Conservation (phyloP, 225 moss, liverwort and hornwort genomes). For the Physcomitrellopsis africana region DNA sequence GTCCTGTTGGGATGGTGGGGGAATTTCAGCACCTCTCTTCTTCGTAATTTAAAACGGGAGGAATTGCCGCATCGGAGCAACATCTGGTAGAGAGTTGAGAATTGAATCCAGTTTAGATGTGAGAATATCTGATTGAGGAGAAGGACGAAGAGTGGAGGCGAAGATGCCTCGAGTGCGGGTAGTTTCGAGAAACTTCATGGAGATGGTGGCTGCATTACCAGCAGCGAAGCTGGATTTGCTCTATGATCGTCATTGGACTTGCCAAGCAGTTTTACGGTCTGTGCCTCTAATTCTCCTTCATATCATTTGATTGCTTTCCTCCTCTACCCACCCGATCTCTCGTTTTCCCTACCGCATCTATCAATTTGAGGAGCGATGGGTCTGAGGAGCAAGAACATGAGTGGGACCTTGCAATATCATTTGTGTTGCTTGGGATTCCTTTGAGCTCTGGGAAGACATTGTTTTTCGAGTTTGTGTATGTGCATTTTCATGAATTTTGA, state of each 20-base stretch:
- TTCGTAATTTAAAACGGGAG: neutral
- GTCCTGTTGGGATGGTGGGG: neutral
- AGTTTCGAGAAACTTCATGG: constrained; percentile 85
- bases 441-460: neutral
- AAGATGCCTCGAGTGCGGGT: constrained; percentile 81
- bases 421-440: neutral
- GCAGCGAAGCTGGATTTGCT: constrained; percentile 86
- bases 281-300: neutral
- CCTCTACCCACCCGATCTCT: constrained; percentile 3
- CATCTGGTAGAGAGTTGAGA: constrained; percentile 16
- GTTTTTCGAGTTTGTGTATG: neutral
- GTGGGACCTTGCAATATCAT: neutral
- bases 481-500: neutral
- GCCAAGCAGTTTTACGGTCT: constrained; percentile 82
- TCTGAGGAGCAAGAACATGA: constrained; percentile 2
- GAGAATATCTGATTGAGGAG: neutral
- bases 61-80: neutral
- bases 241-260: constrained; percentile 83
- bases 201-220: constrained; percentile 89
- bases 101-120: neutral
- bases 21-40: neutral
- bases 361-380: neutral
- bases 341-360: neutral
- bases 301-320: neutral
- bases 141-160: constrained; percentile 10